Conservation (phyloP, 2,329 filamentous ascomycete genomes). For the Penicillium sp. region DNA sequence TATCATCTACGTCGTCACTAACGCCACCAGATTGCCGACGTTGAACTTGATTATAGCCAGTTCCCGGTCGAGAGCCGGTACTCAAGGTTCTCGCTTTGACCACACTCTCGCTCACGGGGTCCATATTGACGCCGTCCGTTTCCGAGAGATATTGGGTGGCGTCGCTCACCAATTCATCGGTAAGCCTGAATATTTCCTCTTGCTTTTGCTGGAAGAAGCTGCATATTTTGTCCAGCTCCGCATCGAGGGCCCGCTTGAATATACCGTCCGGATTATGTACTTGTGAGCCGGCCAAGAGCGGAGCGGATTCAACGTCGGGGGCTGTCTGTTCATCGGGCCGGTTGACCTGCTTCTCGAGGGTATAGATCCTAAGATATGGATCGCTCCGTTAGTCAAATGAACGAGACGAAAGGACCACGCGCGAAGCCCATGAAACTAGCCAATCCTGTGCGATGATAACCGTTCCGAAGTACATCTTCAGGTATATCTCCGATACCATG, state of each 20-base stretch:
- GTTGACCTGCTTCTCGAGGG: conserved; percentile 83
- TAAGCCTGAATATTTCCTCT: conserved; percentile 80
- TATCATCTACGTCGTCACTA: conserved; percentile 55
- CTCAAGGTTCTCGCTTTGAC: conserved; percentile 47
- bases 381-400: conserved; percentile 12
- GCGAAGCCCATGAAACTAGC: conserved; percentile 12
- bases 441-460: conserved; percentile 26
- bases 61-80: conserved; percentile 48
- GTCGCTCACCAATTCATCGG: conserved; percentile 76
- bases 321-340: conserved; percentile 56
- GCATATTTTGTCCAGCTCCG: conserved; percentile 91
- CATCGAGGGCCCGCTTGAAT: conserved; percentile 80
- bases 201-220: conserved; percentile 92
- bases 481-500: conserved; percentile 4
- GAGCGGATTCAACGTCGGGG: conserved; percentile 80
- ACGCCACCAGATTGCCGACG: conserved; percentile 52
- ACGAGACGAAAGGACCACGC: conserved; percentile 10
- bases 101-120: conserved; percentile 47
- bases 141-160: conserved; percentile 70
- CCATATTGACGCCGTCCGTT: conserved; percentile 48
- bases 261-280: conserved; percentile 74
- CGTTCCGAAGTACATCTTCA: conserved; percentile 6
- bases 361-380: conserved; percentile 74
- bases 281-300: conserved; percentile 69
- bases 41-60: conserved; percentile 48